Evolutionary conservation across 2,329 filamentous ascomycete genomes (phyloP).

Genomic region (Pseudogymnoascus sp.): DNA sequence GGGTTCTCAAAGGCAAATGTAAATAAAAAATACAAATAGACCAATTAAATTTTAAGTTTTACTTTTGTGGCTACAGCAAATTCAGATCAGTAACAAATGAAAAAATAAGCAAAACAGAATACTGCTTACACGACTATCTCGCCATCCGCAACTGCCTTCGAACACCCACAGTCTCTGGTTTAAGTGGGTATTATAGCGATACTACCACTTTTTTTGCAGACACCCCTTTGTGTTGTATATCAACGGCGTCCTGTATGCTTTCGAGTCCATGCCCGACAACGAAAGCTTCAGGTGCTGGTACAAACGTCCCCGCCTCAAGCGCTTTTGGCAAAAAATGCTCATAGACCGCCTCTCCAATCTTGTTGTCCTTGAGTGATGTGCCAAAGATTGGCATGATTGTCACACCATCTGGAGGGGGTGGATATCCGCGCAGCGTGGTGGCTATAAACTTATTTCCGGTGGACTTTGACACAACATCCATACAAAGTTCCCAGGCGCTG

Average conservation of each 20-base stretch:
- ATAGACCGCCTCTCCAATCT: constrained; percentile 27
- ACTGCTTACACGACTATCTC: background rate
- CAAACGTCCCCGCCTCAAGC: constrained; percentile 29
- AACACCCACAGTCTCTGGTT: background rate
- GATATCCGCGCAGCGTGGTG: constrained; percentile 4
- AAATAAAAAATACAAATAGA: no score
- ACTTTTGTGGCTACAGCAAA: no score
- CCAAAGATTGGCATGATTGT: constrained; percentile 25
- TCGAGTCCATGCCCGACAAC: constrained; percentile 37
- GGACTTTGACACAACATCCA: constrained; percentile 25
- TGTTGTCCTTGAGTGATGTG: constrained; percentile 25
- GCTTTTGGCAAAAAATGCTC: constrained; percentile 33
- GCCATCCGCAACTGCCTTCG: background rate
- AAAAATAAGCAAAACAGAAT: background rate
- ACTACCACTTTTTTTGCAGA: constrained; percentile 37
- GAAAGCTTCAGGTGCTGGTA: constrained; percentile 31
- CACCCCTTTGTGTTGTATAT: constrained; percentile 30
- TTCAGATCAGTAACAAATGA: no score
- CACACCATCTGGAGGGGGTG: constrained; percentile 25
- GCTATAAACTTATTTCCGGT: constrained; percentile 22
- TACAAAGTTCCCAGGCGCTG: constrained; percentile 20
- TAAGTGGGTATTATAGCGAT: background rate
- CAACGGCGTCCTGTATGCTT: constrained; percentile 33
- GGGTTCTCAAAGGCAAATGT: no score
- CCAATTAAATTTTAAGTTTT: no score